Evolutionary conservation across 352 stramenopile genomes (phyloP).

Genomic region (Globisporangium radiosum): DNA sequence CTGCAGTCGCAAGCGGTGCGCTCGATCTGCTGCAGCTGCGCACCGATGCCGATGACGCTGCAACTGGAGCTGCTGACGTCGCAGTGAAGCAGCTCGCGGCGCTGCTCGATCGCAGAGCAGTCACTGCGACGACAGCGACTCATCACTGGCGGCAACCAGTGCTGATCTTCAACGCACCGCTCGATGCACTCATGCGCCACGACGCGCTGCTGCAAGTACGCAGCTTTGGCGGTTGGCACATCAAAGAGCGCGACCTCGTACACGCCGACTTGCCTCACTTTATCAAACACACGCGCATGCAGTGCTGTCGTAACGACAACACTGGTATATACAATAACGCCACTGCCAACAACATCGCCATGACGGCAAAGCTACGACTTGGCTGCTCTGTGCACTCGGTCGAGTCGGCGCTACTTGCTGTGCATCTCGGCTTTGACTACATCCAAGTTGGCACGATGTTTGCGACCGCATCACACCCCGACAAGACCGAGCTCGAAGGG

Average conservation of each 20-base stretch:
- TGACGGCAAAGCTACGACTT: background rate
- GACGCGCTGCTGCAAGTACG: no score
- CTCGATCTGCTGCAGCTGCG: slow-evolving; percentile 30
- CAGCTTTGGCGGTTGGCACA: slow-evolving; percentile 15
- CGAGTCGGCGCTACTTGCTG: slow-evolving; percentile 16
- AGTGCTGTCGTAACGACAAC: background rate
- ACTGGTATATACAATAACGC: background rate
- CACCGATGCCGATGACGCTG: background rate
- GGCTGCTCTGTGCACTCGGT: slow-evolving; percentile 42
- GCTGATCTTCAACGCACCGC: slow-evolving; percentile 14
- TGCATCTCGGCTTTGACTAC: slow-evolving; percentile 24
- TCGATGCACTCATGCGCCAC: background rate
- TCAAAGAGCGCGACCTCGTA: slow-evolving; percentile 21
- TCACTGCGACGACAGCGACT: background rate
- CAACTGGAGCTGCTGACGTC: background rate
- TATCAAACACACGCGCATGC: background rate
- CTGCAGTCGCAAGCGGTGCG: slow-evolving; percentile 1
- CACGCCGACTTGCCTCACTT: background rate
- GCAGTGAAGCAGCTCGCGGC: background rate
- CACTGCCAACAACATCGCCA: background rate
- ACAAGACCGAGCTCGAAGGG: slow-evolving; percentile 38
- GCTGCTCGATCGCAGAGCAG: background rate
- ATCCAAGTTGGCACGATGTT: slow-evolving; percentile 62
- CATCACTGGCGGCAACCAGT: background rate
- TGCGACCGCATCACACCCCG: slow-evolving; percentile 34